Base-by-base conservation (phyloP, 345 rosid genomes). In the Brassica carinata region DNA sequence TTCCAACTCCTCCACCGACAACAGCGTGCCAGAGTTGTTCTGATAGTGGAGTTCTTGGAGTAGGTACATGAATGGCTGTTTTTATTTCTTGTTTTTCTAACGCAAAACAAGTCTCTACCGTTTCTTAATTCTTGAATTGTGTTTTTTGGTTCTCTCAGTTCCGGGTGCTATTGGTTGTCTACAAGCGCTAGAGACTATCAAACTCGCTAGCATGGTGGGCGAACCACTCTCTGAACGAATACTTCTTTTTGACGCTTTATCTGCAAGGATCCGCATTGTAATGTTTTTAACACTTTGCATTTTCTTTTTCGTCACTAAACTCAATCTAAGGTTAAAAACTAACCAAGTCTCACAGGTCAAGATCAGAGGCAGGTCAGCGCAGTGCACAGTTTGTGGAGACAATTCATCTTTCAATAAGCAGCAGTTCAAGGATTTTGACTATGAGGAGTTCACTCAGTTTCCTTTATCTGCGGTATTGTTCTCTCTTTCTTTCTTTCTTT, bases 141-240 rank as follows among this genome's bases (percentile, higher is more conserved):
- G 4, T 3, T 77, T 48, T 14, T 27, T 8, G 9, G 9, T 27
- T 15, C 64, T 71, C 66, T 79, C 90, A 93, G 99, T 96, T 63
- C 99, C 99, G 13, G 99, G 98, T 71, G 83, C 90, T 64, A 89
- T 96, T 71, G 99, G 99, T 72, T 93, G 98, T 85, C 93, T 96
- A 58, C 97, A 96, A 88, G 99, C 94, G 23, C 84, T 93, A n/a
- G 99, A 96, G 84, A 94, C 97, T 57, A 86, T 93, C 62, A 96
- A 96, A 87, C 93, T 96, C 29, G 96, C 98, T 3, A 85, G 90
- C 79, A 85, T 79, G 73, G 77, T 93, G 75, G 99, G 99, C 23
- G 99, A 95, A 75, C 90, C 98, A 68, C 90, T 95, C 40, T 86
- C 97, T 15, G 93, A 84, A 75, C 81, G 93, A 81, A 96, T 96